These are phyloP conservation scores for Berkeleyomyces basicola DNA, from an alignment of 2,329 filamentous ascomycete species.

Conservation along the genomic window DNA sequence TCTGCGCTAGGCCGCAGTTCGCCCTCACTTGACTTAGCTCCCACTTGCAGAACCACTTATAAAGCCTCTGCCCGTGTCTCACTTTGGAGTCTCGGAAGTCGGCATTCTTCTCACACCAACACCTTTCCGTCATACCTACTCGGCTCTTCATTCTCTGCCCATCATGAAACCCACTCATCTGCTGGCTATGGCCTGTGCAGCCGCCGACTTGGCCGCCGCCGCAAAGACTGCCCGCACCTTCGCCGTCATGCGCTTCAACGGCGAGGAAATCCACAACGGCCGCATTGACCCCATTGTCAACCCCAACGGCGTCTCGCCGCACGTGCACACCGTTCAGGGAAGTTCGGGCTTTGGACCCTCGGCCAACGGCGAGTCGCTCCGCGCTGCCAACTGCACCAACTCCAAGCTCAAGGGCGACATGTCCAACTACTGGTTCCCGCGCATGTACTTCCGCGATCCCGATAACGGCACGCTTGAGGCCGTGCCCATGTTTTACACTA, in stretches of 20 bases:
- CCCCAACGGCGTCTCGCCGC: conserved; percentile 39
- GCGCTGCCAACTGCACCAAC: conserved; percentile 50
- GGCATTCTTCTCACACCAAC: no score
- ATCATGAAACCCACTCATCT: conserved; percentile 23
- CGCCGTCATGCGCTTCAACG: conserved; percentile 56
- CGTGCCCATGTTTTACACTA: conserved; percentile 56
- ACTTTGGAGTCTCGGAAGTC: no score
- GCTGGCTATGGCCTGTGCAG: conserved; percentile 14
- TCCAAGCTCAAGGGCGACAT: conserved; percentile 51
- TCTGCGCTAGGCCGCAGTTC: no score
- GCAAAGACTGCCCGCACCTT: conserved; percentile 34
- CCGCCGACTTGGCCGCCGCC: conserved; percentile 20
- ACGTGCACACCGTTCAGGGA: conserved; percentile 56
- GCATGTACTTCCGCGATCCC: conserved; percentile 50
- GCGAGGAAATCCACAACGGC: conserved; percentile 43
- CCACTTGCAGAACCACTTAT: no score
- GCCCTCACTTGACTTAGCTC: no score
- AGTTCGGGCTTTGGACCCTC: conserved; percentile 49
- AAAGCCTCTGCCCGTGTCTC: no score
- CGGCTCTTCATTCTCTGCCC: not conserved
- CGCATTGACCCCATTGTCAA: conserved; percentile 51
- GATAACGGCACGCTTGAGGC: conserved; percentile 45
- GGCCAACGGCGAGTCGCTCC: conserved; percentile 43
- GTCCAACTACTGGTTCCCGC: conserved; percentile 64
- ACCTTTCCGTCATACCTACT: not conserved